phyloP scores from a whole-genome alignment of 257 asterid species.

The Phtheirospermum japonicum region DNA sequence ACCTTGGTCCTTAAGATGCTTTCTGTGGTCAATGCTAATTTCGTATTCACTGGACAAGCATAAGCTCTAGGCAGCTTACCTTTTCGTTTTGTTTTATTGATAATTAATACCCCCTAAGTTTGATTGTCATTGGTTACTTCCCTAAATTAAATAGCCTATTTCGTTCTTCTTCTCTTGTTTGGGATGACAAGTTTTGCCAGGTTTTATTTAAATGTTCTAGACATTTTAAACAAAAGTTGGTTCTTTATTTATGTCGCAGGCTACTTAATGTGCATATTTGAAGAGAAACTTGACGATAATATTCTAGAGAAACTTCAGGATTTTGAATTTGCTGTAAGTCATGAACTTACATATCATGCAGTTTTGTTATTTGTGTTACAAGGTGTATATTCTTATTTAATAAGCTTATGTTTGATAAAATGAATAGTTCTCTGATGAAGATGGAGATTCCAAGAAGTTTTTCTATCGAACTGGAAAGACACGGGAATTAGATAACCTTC shows the following conservation, averaged over 20 bases:
- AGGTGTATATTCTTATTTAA: slow-evolving; percentile 27
- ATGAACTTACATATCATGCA: slow-evolving; percentile 15
- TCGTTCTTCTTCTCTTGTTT: not conserved
- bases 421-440: slow-evolving; percentile 79
- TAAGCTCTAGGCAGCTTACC: slow-evolving; percentile 11
- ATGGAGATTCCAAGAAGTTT: slow-evolving; percentile 70
- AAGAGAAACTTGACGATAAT: slow-evolving; percentile 67
- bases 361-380: slow-evolving; percentile 17
- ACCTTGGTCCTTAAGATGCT: slow-evolving; percentile 15
- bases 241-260: slow-evolving; percentile 52
- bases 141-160: slow-evolving; percentile 18
- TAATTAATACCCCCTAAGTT: slow-evolving; percentile 12
- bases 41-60: slow-evolving; percentile 9
- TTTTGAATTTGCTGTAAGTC: slow-evolving; percentile 86
- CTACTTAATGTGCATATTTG: slow-evolving; percentile 89
- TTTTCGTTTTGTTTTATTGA: slow-evolving; percentile 17
- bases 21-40: not conserved
- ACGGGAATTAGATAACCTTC: slow-evolving; percentile 79
- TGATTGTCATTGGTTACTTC: slow-evolving; percentile 20
- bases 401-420: slow-evolving; percentile 32
- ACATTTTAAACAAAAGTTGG: not conserved
- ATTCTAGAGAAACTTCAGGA: slow-evolving; percentile 70
- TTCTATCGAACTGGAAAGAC: slow-evolving; percentile 90
- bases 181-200: slow-evolving; percentile 16
- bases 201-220: slow-evolving; percentile 18